Evolutionary conservation across 345 rosid species (phyloP).

Genomic region (Rhodomyrtus tomentosa): DNA sequence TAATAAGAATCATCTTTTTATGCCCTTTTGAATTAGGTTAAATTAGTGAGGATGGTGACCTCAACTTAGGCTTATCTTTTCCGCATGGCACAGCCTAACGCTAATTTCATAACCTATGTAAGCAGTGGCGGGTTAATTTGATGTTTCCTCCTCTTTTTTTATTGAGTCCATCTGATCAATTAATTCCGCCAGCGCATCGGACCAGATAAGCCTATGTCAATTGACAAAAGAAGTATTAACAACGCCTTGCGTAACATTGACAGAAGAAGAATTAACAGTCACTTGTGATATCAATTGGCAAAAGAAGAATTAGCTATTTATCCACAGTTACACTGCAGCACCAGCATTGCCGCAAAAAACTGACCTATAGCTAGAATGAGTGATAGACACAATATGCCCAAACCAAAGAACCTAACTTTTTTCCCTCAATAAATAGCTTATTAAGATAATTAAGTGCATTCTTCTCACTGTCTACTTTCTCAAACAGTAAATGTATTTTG

Average conservation of each 20-base stretch:
- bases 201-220: not conserved
- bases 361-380: not conserved
- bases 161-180: no score
- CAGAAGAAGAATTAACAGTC: not conserved
- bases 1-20: not conserved
- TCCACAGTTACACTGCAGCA: not conserved
- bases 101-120: not conserved
- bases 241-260: not conserved
- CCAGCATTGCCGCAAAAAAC: not conserved
- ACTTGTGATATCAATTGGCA: not conserved
- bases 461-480: not conserved
- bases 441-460: not conserved
- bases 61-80: not conserved
- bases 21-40: not conserved
- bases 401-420: not conserved
- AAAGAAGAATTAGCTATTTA: not conserved
- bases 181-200: no score
- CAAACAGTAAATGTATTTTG: slow-evolving; percentile 2
- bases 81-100: not conserved
- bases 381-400: not conserved
- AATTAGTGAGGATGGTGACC: not conserved
- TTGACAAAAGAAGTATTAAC: not conserved
- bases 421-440: not conserved
- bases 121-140: not conserved
- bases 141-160: not conserved